These are phyloP conservation scores for Galerina sulciceps DNA, from an alignment of 768 basidiomycete species.

Conservation along the genomic window DNA sequence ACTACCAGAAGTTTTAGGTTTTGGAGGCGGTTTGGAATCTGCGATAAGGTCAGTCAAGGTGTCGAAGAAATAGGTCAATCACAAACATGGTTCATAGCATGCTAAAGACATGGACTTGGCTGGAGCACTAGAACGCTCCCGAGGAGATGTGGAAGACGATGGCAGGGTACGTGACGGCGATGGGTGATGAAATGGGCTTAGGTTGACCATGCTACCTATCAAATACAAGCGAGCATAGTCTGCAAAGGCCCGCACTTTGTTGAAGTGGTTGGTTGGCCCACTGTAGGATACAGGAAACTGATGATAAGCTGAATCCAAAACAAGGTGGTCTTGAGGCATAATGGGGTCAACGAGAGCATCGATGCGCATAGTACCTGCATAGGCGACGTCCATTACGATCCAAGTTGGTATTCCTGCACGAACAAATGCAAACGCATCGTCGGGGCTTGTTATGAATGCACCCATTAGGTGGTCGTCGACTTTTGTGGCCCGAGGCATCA, in stretches of 20 bases:
- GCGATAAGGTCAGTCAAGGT: not conserved
- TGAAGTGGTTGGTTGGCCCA: not conserved
- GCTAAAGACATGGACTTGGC: no score
- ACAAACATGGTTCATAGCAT: not conserved
- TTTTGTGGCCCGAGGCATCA: not conserved
- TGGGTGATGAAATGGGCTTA: not conserved
- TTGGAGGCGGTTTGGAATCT: not conserved
- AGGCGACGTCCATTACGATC: conserved; percentile 1
- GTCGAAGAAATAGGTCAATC: not conserved
- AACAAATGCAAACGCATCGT: not conserved
- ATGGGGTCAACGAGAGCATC: not conserved
- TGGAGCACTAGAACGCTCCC: no score
- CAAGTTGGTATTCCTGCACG: conserved; percentile 9
- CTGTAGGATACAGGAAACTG: not conserved
- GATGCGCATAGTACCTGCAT: conserved; percentile 4
- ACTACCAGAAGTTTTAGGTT: not conserved
- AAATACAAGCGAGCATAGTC: not conserved
- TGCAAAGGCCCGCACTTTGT: not conserved
- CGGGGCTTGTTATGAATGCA: not conserved
- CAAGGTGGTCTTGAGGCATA: not conserved
- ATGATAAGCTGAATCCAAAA: not conserved
- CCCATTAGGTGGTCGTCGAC: not conserved
- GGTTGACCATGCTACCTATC: not conserved
- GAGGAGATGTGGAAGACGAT: no score
- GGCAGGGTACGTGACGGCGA: not conserved